Evolutionary conservation across 1,284 basidiomycete species (phyloP).

Genomic region (Puccinia brachypodii): DNA sequence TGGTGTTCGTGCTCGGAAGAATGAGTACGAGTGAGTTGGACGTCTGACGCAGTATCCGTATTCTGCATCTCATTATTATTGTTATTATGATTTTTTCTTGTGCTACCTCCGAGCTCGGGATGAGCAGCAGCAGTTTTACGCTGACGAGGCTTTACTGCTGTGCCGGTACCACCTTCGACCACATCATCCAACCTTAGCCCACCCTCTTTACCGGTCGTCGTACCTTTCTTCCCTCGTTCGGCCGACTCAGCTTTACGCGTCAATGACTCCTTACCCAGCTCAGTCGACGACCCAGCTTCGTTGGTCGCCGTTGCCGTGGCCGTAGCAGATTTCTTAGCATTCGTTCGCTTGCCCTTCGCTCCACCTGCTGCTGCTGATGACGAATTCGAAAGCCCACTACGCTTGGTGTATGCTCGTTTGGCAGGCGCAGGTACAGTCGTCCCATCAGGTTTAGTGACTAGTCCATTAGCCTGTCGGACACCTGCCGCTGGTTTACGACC

Average conservation of each 20-base stretch:
- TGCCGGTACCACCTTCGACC: not conserved
- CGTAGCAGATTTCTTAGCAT: conserved; percentile 5
- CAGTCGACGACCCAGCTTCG: not conserved
- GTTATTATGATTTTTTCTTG: too few species aligned
- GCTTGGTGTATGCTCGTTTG: conserved; percentile 39
- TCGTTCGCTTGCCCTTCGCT: not conserved
- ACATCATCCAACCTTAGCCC: not conserved
- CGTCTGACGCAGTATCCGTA: too few species aligned
- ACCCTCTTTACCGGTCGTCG: not conserved
- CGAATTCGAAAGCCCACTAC: not conserved
- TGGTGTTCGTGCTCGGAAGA: too few species aligned
- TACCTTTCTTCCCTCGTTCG: not conserved
- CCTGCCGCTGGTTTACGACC: not conserved
- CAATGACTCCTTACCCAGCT: not conserved
- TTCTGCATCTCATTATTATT: too few species aligned
- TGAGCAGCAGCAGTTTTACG: not conserved
- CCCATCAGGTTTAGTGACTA: not conserved
- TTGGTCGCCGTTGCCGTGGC: not conserved
- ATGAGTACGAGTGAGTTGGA: too few species aligned
- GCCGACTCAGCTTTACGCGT: not conserved
- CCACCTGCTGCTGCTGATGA: not conserved
- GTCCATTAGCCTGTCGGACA: not conserved
- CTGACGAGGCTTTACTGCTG: not conserved
- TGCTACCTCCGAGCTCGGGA: too few species aligned
- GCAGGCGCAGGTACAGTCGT: not conserved